These are phyloP conservation scores for Narthecium ossifragum DNA, from an alignment of 106 monocot genomes.

Conservation along the genomic window DNA sequence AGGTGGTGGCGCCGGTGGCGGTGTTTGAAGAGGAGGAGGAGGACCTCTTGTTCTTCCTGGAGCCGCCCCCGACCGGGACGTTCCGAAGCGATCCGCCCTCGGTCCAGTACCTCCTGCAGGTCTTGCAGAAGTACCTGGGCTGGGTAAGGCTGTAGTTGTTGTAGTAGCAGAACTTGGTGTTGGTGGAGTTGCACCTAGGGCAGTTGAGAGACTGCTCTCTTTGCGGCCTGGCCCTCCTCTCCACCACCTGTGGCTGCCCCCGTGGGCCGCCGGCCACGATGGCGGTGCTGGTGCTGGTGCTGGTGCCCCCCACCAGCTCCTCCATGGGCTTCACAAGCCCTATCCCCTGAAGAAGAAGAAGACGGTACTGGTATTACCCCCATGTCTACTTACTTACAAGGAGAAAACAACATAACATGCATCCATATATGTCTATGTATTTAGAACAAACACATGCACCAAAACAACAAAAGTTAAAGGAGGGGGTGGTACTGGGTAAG, in stretches of 20 bases:
- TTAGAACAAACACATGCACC: neutral
- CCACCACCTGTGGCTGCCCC: conserved; percentile 13
- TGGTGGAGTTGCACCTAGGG: conserved; percentile 64
- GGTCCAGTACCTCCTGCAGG: conserved; percentile 73
- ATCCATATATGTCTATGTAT: too few species aligned
- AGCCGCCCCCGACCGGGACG: conserved; percentile 69
- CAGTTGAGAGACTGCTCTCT: conserved; percentile 58
- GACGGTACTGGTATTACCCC: neutral
- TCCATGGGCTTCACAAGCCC: conserved; percentile 52
- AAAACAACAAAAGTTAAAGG: neutral
- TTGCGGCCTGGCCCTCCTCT: conserved; percentile 45
- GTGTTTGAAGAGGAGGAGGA: conserved; percentile 20
- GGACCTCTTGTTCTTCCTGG: conserved; percentile 62
- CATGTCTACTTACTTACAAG: too few species aligned
- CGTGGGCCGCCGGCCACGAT: conserved; percentile 3
- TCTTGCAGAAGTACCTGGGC: conserved; percentile 79
- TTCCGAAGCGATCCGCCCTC: conserved; percentile 71
- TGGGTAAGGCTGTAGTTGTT: conserved; percentile 89
- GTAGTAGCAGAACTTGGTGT: conserved; percentile 84
- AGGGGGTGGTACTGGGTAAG: too few species aligned
- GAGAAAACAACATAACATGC: too few species aligned
- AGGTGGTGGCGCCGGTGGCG: conserved; percentile 4
- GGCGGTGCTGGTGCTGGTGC: conserved; percentile 3
- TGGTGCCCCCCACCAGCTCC: conserved; percentile 19
- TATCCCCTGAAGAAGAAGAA: conserved; percentile 26